Evolutionary conservation across 306 rosid species (phyloP), one percentile per base, ranked within the genome.

Genomic region (Dalbergia cochinchinensis): DNA sequence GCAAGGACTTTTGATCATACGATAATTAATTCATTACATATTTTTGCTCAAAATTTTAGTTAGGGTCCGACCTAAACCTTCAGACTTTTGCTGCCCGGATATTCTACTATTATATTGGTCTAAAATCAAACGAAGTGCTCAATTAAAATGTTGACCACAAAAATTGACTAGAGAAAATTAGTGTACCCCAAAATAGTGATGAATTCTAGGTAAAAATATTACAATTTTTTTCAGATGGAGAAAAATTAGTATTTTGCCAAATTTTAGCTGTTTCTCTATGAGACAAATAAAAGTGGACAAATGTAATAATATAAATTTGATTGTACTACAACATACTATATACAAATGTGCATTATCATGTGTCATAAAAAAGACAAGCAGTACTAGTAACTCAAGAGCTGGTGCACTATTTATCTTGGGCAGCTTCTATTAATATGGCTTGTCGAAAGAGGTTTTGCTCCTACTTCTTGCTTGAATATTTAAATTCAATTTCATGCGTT

Each of bases 51-150:
- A 66, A 41, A 5, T 66, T 66, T 41, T 3, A 11, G 71, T 39
- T 39, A 31, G 71, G 71, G 41, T 48, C 71, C 71, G 18, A 65
- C 71, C 71, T 37, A 39, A 65, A 39, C 50, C 26, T 8, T 4
- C n/a, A 65, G 71, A 65, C 71, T 65, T 37, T 65, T 39, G 26
- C 35, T 64, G 69, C 2, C 8, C 42, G n/a, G 41, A 33, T 15
- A 64, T 33, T 16, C 41, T 63, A 13, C 20, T 63, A 35, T 35
- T 35, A 5, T 3, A 33, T 5, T 6, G 4, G 19, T 62, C 44
- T 33, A 14, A 13, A 61, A 62, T 5, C 18, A 13, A 61, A 62
- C 1, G 11, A 33, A 4, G 47, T 34, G 34, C 12, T 47, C 59
- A 53, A 53, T 53, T 53, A 2, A 44, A 44, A 53, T 53, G 11